phyloP scores from a whole-genome alignment of 768 basidiomycete species.

The Phaffia tasmanica region DNA sequence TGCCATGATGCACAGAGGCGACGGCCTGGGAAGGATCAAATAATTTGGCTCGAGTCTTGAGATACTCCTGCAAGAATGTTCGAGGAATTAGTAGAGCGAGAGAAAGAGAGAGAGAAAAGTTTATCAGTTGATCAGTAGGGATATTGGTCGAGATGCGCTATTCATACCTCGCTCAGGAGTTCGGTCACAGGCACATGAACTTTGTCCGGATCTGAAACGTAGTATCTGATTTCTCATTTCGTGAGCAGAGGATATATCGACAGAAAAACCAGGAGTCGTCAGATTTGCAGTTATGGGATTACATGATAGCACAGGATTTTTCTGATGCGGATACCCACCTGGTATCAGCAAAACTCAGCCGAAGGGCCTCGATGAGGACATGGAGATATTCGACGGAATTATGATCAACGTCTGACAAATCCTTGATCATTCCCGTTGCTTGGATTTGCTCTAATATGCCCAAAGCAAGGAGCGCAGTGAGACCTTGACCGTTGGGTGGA shows the following conservation, averaged over 20 bases:
- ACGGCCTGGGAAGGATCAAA: slow-evolving; percentile 48
- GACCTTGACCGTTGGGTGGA: slow-evolving; percentile 95
- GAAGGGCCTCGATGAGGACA: slow-evolving; percentile 67
- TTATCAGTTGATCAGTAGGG: neutral
- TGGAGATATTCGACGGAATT: slow-evolving; percentile 86
- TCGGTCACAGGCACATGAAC: slow-evolving; percentile 65
- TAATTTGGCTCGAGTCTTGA: slow-evolving; percentile 63
- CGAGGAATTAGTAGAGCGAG: neutral
- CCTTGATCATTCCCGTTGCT: slow-evolving; percentile 54
- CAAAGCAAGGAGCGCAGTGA: slow-evolving; percentile 82
- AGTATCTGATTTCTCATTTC: slow-evolving; percentile 45
- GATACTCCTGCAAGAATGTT: slow-evolving; percentile 54
- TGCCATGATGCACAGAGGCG: slow-evolving; percentile 47
- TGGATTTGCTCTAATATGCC: slow-evolving; percentile 85
- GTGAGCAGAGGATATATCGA: neutral
- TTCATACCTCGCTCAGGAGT: slow-evolving; percentile 65
- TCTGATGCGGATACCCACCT: neutral
- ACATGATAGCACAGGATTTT: neutral
- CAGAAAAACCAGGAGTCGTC: neutral
- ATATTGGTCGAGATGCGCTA: neutral
- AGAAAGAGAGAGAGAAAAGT: neutral
- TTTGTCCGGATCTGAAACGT: slow-evolving; percentile 81
- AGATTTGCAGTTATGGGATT: neutral
- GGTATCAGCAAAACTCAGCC: slow-evolving; percentile 39
- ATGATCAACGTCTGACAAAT: slow-evolving; percentile 69